These are phyloP conservation scores for Tarenaya hassleriana DNA, from an alignment of 345 rosid genomes.

Conservation along the genomic window DNA sequence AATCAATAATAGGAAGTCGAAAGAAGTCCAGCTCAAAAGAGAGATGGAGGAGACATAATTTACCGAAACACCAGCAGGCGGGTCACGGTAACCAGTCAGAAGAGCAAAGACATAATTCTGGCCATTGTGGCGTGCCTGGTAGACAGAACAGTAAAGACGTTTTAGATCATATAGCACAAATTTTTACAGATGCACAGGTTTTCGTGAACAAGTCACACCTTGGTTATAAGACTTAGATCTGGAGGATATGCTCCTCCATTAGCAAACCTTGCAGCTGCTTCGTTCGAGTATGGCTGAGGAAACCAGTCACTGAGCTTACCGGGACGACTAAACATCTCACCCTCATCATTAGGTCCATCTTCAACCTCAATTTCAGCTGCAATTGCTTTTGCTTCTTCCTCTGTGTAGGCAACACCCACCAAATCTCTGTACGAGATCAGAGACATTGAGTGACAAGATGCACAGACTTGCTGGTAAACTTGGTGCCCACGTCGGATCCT, in stretches of 20 bases:
- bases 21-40: not conserved
- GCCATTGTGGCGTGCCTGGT: conserved; percentile 98
- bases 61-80: conserved; percentile 95
- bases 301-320: conserved; percentile 95
- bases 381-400: conserved; percentile 96
- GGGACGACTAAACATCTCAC: conserved; percentile 93
- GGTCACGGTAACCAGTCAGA: conserved; percentile 93
- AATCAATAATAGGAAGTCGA: conserved; percentile 1
- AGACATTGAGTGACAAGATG: conserved; percentile 98
- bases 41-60: conserved; percentile 10
- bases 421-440: conserved; percentile 84
- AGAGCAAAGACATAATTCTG: conserved; percentile 92
- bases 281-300: conserved; percentile 86
- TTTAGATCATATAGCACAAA: conserved; percentile 4
- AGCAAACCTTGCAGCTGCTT: conserved; percentile 94
- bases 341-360: conserved; percentile 98
- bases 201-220: conserved; percentile 35
- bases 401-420: conserved; percentile 95
- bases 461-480: conserved; percentile 93
- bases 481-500: conserved; percentile 99
- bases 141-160: conserved; percentile 18
- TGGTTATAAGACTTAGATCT: conserved; percentile 86
- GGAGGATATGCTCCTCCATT: conserved; percentile 99
- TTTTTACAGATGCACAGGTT: not conserved
- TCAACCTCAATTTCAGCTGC: conserved; percentile 95